Evolutionary conservation across 352 stramenopile species (phyloP).

Genomic region (Phytopythium sindhum): DNA sequence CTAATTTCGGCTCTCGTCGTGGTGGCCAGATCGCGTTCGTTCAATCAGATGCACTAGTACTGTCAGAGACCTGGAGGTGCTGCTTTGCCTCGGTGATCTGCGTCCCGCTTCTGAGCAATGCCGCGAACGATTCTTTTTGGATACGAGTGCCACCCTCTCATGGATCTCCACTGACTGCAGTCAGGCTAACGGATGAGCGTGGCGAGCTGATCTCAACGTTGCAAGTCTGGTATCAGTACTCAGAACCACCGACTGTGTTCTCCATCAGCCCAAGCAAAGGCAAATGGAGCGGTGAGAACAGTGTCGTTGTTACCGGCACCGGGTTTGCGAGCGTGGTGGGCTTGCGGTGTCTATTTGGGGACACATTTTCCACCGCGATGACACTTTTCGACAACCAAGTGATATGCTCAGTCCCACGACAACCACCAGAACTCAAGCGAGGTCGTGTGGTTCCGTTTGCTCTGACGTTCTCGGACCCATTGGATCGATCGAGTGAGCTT

Average conservation of each 20-base stretch:
- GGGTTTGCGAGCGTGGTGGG: constrained; percentile 19
- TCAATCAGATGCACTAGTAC: background rate
- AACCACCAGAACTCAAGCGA: background rate
- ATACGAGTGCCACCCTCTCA: constrained; percentile 15
- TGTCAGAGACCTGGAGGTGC: constrained; percentile 21
- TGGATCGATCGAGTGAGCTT: background rate
- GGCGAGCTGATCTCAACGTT: constrained; percentile 4
- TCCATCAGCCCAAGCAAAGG: constrained; percentile 18
- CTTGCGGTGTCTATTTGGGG: constrained; percentile 31
- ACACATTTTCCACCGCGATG: constrained; percentile 8
- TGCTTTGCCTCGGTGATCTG: constrained; percentile 31
- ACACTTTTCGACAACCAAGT: constrained; percentile 27
- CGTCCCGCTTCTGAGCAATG: constrained; percentile 11
- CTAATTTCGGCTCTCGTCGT: constrained; percentile 15
- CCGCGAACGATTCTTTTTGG: constrained; percentile 4
- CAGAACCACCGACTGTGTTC: constrained; percentile 17
- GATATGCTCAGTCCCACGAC: constrained; percentile 16
- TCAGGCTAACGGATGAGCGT: constrained; percentile 13
- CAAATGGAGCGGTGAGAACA: constrained; percentile 16
- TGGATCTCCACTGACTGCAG: constrained; percentile 15
- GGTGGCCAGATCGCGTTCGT: constrained; percentile 9
- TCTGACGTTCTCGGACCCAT: constrained; percentile 13
- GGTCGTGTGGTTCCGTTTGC: constrained; percentile 13
- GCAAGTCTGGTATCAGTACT: constrained; percentile 36
- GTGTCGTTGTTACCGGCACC: constrained; percentile 21